Evolutionary conservation across 164 flowering plant genomes (phyloP), one percentile per base, ranked within the genome.

Genomic region (Tinospora cordifolia): DNA sequence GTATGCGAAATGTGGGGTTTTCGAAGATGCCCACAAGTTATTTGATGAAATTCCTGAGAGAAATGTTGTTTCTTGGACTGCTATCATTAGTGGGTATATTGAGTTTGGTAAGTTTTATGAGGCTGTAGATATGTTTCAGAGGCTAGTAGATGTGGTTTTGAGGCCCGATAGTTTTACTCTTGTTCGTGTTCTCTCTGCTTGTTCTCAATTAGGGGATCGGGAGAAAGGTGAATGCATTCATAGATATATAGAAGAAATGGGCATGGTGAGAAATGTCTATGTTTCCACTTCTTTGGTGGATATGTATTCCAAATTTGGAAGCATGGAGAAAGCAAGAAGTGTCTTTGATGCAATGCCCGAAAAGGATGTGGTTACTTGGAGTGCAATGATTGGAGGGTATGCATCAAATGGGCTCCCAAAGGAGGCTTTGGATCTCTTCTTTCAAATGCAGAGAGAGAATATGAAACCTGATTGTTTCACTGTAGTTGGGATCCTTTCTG

Each of bases 51-150:
- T 81, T 47, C 70, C 74, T 62, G 69, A 40, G 0, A 73, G 62
- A 63, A 76, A 78, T 71, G 79, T 76, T 49, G 81, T 81, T 21
- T 68, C 79, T 19, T 81, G 79, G 79, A 81, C 81, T 7, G 79
- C 81, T 0, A 81, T 81, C 39, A 78, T 81, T 66, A 27, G 72
- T 46, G 79, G 77, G 6, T 81, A 69, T 64, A 65, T 75, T 26
- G 68, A 47, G 44, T 67, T 62, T 25, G 77, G 75, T 8, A 25
- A 46, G 27, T 70, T 72, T 21, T 21, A 12, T 57, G 80, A 77
- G 58, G 82, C 82, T 0, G 62, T 80, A 3, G 74, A 70, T 71
- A 60, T 69, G 64, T 77, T 80, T 67, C 44, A 38, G 63, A 67
- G 14, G 58, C 30, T 75, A 65, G 49, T 75, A 47, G 68, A 66